Conservation (phyloP, 495 filamentous ascomycete species). For the Elasticomyces elasticus region DNA sequence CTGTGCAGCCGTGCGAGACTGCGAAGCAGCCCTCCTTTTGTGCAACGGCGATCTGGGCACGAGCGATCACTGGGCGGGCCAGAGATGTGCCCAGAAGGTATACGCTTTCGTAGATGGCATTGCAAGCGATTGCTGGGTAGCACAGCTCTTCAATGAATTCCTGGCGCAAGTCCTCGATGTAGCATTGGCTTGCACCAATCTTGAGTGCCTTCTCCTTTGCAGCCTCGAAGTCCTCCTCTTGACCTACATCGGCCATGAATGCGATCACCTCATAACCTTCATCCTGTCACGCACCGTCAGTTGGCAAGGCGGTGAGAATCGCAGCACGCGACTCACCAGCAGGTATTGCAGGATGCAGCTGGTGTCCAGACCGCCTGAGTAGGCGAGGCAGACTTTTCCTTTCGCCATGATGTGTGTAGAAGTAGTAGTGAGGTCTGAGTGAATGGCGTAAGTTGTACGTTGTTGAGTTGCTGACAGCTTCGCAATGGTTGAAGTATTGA, state of each 20-base stretch:
- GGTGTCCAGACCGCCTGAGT: slow-evolving; percentile 53
- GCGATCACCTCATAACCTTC: slow-evolving; percentile 59
- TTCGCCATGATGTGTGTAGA: slow-evolving; percentile 17
- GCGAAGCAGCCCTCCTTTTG: slow-evolving; percentile 54
- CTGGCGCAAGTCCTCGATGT: slow-evolving; percentile 56
- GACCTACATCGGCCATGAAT: slow-evolving; percentile 42
- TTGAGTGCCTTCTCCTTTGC: slow-evolving; percentile 57
- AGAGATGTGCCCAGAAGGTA: slow-evolving; percentile 66
- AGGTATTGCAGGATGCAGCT: slow-evolving; percentile 42
- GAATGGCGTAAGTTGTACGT: not conserved
- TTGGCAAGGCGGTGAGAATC: not conserved
- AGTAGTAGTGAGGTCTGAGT: not conserved
- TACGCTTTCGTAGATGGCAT: slow-evolving; percentile 75
- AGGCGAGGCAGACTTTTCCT: slow-evolving; percentile 23
- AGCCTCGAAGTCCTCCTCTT: slow-evolving; percentile 52
- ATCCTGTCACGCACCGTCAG: slow-evolving; percentile 30
- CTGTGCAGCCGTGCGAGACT: slow-evolving; percentile 73
- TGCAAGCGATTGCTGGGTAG: slow-evolving; percentile 80
- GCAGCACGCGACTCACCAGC: slow-evolving; percentile 14
- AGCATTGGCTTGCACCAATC: slow-evolving; percentile 55
- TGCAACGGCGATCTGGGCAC: slow-evolving; percentile 67
- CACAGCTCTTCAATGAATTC: slow-evolving; percentile 64
- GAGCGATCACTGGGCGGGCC: slow-evolving; percentile 81
- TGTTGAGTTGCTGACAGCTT: not conserved
- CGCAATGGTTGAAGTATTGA: not conserved